These are phyloP conservation scores for Poterioochromonas sp. DNA, from an alignment of 352 stramenopile genomes.

Conservation along the genomic window DNA sequence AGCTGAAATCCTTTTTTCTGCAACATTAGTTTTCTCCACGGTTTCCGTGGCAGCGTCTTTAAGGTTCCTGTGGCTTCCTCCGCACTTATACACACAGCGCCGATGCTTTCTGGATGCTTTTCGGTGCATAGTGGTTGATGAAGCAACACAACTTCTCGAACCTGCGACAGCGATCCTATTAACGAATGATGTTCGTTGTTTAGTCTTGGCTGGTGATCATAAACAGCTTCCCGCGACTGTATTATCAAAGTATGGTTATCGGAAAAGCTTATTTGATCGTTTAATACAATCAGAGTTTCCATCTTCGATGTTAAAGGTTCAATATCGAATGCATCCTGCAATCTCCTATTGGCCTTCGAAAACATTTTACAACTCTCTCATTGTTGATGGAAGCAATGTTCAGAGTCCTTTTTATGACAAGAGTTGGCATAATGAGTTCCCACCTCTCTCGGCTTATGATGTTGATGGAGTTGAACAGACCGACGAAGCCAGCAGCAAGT, in stretches of 20 bases:
- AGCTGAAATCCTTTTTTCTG: neutral
- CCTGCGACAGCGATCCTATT: conserved; percentile 79
- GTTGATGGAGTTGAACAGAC: neutral
- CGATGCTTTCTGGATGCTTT: no score
- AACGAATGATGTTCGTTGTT: conserved; percentile 35
- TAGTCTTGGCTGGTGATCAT: conserved; percentile 81
- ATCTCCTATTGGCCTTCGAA: conserved; percentile 44
- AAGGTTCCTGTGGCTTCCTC: no score
- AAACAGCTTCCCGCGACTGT: conserved; percentile 87
- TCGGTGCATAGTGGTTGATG: conserved; percentile 91
- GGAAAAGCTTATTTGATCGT: conserved; percentile 77
- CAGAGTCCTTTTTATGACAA: neutral
- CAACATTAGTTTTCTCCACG: neutral
- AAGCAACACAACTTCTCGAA: conserved; percentile 84
- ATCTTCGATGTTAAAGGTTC: conserved; percentile 46
- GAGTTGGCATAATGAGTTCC: neutral
- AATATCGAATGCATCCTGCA: conserved; percentile 54
- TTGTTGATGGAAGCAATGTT: neutral
- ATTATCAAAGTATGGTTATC: conserved; percentile 72
- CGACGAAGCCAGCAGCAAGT: neutral
- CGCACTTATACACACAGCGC: no score
- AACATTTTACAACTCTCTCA: neutral
- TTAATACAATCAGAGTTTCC: conserved; percentile 50
- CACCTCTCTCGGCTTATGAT: neutral
- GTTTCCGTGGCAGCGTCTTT: no score